Conservation (phyloP, 768 basidiomycete genomes). For the Auricularia auricula-judae region DNA sequence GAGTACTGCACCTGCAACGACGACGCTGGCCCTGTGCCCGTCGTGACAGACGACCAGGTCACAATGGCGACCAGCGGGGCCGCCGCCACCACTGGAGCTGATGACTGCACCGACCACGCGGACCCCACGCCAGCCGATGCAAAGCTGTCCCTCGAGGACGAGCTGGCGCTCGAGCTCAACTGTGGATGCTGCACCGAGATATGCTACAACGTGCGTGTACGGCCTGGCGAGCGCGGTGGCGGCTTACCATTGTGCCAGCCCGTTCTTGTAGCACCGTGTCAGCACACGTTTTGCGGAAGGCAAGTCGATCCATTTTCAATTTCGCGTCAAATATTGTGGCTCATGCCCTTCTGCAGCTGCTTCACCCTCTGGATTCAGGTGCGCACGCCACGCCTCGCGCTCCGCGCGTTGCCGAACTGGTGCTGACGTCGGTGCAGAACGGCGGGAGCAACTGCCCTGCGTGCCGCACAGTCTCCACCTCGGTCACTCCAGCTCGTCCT, state of each 20-base stretch:
- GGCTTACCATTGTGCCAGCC: constrained; percentile 27
- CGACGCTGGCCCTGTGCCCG: not conserved
- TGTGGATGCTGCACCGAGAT: constrained; percentile 81
- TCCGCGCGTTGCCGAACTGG: not conserved
- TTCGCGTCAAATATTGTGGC: not conserved
- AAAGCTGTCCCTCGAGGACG: constrained; percentile 34
- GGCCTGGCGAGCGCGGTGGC: not conserved
- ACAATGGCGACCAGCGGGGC: not conserved
- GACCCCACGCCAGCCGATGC: not conserved
- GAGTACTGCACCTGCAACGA: not conserved
- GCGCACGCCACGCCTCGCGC: constrained; percentile 25
- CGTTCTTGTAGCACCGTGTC: constrained; percentile 73
- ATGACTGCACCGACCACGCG: not conserved
- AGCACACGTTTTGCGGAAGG: constrained; percentile 90
- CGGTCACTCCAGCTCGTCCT: constrained; percentile 61
- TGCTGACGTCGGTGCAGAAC: constrained; percentile 36
- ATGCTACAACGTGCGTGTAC: constrained; percentile 37
- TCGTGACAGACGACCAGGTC: not conserved
- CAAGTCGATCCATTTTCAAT: constrained; percentile 20
- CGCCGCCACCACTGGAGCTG: not conserved
- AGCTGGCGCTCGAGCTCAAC: constrained; percentile 63
- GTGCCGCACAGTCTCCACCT: constrained; percentile 59
- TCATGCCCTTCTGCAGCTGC: constrained; percentile 36
- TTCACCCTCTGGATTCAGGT: constrained; percentile 76
- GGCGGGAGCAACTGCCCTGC: constrained; percentile 78